These are phyloP conservation scores for Suillus luteus DNA, from an alignment of 768 basidiomycete species.

Conservation along the genomic window DNA sequence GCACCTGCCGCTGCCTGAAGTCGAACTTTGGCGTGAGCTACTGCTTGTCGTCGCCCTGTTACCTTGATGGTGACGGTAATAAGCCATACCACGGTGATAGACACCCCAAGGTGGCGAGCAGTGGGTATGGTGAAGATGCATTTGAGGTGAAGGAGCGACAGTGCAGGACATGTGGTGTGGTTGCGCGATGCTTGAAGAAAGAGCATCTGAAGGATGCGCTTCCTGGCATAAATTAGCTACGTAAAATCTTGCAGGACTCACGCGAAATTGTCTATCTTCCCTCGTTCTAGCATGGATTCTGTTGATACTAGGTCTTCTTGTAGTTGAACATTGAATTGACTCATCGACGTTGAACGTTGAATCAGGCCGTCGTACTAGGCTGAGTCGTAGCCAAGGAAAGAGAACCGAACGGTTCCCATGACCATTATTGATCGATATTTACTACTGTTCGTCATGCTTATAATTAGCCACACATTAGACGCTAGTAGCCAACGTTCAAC, in stretches of 20 bases:
- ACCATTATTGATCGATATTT: constrained; percentile 4
- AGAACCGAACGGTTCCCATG: background rate
- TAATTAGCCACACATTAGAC: background rate
- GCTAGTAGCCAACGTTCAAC: background rate
- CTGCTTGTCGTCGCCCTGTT: background rate
- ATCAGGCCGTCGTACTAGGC: too few species aligned
- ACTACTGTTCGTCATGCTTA: constrained; percentile 3
- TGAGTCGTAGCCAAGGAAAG: too few species aligned
- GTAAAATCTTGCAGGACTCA: background rate
- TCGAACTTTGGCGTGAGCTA: constrained; percentile 2
- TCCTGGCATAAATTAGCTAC: constrained; percentile 15
- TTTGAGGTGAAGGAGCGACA: constrained; percentile 18
- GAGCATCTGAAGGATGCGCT: constrained; percentile 24
- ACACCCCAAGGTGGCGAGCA: background rate
- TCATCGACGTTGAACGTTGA: too few species aligned
- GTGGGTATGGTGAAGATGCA: constrained; percentile 11
- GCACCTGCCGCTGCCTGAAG: background rate
- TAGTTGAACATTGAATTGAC: background rate
- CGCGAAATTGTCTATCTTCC: background rate
- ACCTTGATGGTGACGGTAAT: background rate
- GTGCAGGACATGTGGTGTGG: constrained; percentile 23
- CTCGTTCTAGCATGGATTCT: background rate
- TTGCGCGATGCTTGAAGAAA: constrained; percentile 23
- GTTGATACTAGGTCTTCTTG: background rate
- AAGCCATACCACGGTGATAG: background rate